Percentiles rank a stretch among this genome's conserved stretches.
phyloP scores from a whole-genome alignment of 2,329 filamentous ascomycete species.

The Malbranchea cinnamomea region DNA sequence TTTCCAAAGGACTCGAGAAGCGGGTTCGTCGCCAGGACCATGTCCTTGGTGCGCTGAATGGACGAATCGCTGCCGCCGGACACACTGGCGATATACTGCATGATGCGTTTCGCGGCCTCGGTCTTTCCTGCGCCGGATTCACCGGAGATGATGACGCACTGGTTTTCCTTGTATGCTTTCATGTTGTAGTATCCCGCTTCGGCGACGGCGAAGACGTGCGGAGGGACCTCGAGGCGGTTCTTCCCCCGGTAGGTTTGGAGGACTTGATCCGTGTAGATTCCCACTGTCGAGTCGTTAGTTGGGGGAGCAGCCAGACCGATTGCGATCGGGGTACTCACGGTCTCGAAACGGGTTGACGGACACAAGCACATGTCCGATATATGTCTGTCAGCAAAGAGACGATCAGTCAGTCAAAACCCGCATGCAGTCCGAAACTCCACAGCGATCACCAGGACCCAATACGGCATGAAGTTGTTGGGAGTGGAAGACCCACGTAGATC shows the following conservation, averaged over 20 bases:
- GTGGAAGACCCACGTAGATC: conserved; percentile 62
- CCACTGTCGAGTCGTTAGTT: conserved; percentile 42
- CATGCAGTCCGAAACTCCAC: too few species aligned
- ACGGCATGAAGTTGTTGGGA: too few species aligned
- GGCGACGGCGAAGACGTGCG: conserved; percentile 94
- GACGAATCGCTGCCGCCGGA: conserved; percentile 72
- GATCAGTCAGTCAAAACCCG: neutral
- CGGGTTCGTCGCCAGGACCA: conserved; percentile 97
- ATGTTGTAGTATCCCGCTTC: conserved; percentile 98
- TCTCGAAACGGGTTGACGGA: conserved; percentile 98
- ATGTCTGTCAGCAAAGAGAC: conserved; percentile 45
- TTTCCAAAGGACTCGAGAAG: conserved; percentile 96
- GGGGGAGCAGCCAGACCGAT: neutral
- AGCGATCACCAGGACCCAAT: too few species aligned
- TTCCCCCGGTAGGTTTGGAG: conserved; percentile 91
- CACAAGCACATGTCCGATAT: conserved; percentile 98
- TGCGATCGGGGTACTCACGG: conserved; percentile 32
- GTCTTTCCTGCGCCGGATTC: conserved; percentile 98
- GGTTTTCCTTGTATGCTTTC: conserved; percentile 98
- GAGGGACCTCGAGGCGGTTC: conserved; percentile 83
- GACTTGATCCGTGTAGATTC: conserved; percentile 92
- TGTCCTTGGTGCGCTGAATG: conserved; percentile 96
- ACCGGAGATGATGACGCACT: conserved; percentile 98
- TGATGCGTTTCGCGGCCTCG: conserved; percentile 93
- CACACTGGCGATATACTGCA: conserved; percentile 98